Conservation (phyloP, 2,329 filamentous ascomycete species). For the Fusarium mexicanum region DNA sequence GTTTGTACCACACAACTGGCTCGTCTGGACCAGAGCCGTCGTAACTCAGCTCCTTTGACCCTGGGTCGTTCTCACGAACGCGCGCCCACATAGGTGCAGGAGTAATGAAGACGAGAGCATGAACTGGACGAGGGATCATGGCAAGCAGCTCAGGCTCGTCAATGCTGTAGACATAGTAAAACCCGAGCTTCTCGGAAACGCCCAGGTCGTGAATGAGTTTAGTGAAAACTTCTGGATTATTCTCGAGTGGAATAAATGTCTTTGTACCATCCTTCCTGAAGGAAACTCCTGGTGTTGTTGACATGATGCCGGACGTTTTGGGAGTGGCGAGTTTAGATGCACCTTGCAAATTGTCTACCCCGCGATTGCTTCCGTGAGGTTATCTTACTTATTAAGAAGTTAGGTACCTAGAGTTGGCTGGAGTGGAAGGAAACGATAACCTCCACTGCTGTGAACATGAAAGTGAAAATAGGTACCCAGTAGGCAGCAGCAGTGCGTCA, state of each 20-base stretch:
- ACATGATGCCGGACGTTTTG: conserved; percentile 15
- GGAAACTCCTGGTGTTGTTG: conserved; percentile 26
- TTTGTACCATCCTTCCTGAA: conserved; percentile 42
- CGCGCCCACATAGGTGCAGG: conserved; percentile 65
- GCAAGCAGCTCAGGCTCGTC: conserved; percentile 80
- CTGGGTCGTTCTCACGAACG: conserved; percentile 44
- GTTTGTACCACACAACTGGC: conserved; percentile 83
- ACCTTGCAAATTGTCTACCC: conserved; percentile 1
- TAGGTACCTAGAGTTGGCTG: not conserved
- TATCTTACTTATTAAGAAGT: not conserved
- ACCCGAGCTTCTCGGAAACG: conserved; percentile 72
- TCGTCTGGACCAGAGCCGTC: conserved; percentile 56
- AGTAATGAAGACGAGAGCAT: conserved; percentile 83
- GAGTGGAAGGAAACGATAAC: not conserved
- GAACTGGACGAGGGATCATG: conserved; percentile 75
- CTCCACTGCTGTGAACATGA: not conserved
- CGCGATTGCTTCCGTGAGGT: not conserved
- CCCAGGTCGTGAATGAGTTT: conserved; percentile 76
- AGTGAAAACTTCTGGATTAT: conserved; percentile 83
- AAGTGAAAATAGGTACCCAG: not conserved
- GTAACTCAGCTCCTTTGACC: conserved; percentile 45
- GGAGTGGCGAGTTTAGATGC: not conserved
- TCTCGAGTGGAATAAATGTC: conserved; percentile 56
- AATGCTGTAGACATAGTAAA: conserved; percentile 85
- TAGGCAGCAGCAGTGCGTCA: conserved; percentile 30